Evolutionary conservation across 129 eudicot genomes (phyloP).

Genomic region (Helichrysum umbraculigerum): DNA sequence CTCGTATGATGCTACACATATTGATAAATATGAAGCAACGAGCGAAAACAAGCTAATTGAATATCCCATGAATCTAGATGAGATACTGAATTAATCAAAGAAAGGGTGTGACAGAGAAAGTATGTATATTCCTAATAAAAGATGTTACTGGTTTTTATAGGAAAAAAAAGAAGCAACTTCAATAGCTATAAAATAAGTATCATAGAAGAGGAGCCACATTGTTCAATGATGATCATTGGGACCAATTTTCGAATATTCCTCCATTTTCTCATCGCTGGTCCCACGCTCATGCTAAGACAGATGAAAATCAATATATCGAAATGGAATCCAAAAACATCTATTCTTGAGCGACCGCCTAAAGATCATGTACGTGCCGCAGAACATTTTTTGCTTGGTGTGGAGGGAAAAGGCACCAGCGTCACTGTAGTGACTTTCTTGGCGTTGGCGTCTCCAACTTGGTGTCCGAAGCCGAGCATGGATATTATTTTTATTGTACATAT

Average conservation of each 20-base stretch:
- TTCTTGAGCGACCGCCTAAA: no score
- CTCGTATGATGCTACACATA: conserved; percentile 12
- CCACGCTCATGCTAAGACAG: no score
- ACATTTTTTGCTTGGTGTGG: no score
- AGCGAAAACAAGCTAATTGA: conserved; percentile 1
- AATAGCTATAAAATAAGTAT: no score
- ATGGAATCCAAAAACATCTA: no score
- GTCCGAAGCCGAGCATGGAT: no score
- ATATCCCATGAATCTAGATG: conserved; percentile 22
- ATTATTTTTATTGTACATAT: no score
- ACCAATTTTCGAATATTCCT: neutral
- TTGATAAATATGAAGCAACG: conserved; percentile 9
- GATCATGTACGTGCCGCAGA: no score
- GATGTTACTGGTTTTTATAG: neutral
- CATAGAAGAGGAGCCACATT: no score
- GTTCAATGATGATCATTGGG: neutral
- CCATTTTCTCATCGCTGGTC: neutral
- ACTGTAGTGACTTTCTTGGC: no score
- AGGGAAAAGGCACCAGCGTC: no score
- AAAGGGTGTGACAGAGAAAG: neutral
- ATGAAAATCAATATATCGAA: neutral
- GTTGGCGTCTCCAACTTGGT: no score
- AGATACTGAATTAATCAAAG: neutral
- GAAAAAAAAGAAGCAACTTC: neutral
- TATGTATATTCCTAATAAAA: neutral